phyloP scores from a whole-genome alignment of 805 yeast genomes.

The Schwanniomyces pseudopolymorphus region DNA sequence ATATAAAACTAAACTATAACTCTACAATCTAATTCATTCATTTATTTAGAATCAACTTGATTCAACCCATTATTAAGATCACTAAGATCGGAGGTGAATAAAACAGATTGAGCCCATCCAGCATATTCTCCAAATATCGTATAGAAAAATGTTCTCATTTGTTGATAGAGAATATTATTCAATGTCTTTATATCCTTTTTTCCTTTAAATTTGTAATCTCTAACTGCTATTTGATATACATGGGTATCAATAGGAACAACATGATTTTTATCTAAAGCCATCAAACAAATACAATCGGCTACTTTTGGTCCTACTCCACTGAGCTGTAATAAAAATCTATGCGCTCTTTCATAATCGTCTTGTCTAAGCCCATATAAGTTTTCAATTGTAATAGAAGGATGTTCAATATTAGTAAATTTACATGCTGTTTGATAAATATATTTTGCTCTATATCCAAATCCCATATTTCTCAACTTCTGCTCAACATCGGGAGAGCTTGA shows the following conservation, averaged over 20 bases:
- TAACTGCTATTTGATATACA: conserved; percentile 81
- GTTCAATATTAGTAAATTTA: conserved; percentile 44
- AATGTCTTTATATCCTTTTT: conserved; percentile 43
- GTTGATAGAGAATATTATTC: conserved; percentile 51
- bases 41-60: not conserved
- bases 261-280: conserved; percentile 84
- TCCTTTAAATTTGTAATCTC: conserved; percentile 67
- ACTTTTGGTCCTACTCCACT: conserved; percentile 97
- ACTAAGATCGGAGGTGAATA: conserved; percentile 79
- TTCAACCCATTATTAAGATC: conserved; percentile 68
- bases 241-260: conserved; percentile 96
- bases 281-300: conserved; percentile 92
- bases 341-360: conserved; percentile 51
- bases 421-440: conserved; percentile 78
- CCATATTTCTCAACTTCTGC: conserved; percentile 44
- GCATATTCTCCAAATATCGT: conserved; percentile 86
- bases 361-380: conserved; percentile 45
- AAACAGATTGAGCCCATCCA: conserved; percentile 98
- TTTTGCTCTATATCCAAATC: conserved; percentile 92
- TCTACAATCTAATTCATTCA: not conserved
- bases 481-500: conserved; percentile 36
- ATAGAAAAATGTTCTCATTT: conserved; percentile 59
- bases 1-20: not conserved
- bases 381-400: conserved; percentile 32
- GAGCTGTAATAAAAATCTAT: conserved; percentile 59